Evolutionary conservation across 2,329 filamentous ascomycete genomes (phyloP), one percentile per base, ranked within the genome.

Genomic region (Paecilomyces fulvus): DNA sequence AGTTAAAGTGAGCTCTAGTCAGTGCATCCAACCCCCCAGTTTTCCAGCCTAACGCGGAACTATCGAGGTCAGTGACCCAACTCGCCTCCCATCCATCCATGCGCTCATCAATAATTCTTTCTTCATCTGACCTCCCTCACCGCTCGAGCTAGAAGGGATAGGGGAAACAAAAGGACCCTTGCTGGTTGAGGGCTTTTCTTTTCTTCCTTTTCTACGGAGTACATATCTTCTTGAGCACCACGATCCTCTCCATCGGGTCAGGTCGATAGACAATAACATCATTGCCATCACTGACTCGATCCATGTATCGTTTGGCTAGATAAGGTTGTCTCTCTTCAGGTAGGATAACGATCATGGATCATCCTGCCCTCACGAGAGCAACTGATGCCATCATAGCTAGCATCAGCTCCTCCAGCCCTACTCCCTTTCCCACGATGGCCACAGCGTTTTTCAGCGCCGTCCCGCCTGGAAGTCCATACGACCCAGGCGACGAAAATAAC

Each of bases 401-500:
- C 25, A 51, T 37, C 17, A 23, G 25, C 14, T 20, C 51, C 28
- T 46, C 56, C 30, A 52, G 51, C 11, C 31, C 49, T 17, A 52
- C 55, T 25, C 1, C 51, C 21, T 12, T 49, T 9, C 25, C 30
- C 20, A 25, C 55, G 21, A 21, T 49, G n/a, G 31, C 30, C 12
- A 49, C 55, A 11, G 14, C 30, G 37, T 23, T 37, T 11, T 20
- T 52, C 30, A 20, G 20, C 12, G 48, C 55, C 12, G 48, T 53
- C 28, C 11, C 51, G n/a, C 30, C 31, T 55, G 21, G 56, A 9
- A 54, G 37, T 20, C 37, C 49, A 50, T 49, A 67, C 2, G 69
- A 71, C 23, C 57, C 60, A 3, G 73, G 74, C 54, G 73, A 71
- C 53, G 79, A 80, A 1, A 76, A 82, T 30, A 81, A 80, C 53